Conservation (phyloP, 2,329 filamentous ascomycete species). For the Cercospora sp. region DNA sequence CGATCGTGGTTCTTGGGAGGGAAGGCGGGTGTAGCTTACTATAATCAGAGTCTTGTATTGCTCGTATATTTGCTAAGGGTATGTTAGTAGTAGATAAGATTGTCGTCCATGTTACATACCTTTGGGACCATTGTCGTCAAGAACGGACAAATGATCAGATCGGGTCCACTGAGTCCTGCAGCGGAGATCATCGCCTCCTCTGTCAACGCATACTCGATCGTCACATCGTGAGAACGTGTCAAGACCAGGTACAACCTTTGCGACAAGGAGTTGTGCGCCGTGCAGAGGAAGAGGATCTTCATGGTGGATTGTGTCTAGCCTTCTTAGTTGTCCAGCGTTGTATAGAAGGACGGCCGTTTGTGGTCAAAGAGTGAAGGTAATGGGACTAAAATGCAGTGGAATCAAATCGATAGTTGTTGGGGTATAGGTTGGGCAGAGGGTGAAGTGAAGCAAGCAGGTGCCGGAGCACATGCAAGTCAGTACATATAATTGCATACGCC, state of each 20-base stretch:
- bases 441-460: not conserved
- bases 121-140: slow-evolving; percentile 43
- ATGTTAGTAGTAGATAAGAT: not conserved
- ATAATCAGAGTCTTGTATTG: slow-evolving; percentile 44
- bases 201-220: slow-evolving; percentile 43
- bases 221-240: slow-evolving; percentile 41
- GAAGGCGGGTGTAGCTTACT: not conserved
- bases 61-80: slow-evolving; percentile 37
- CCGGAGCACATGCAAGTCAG: not conserved
- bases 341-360: not conserved
- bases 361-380: not conserved
- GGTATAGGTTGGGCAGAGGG: not conserved
- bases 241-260: slow-evolving; percentile 44
- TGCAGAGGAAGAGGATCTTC: slow-evolving; percentile 49
- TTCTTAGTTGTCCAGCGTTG: not conserved
- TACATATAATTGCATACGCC: not conserved
- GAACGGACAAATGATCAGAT: slow-evolving; percentile 48
- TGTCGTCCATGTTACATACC: slow-evolving; percentile 4
- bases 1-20: not conserved
- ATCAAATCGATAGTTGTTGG: not conserved
- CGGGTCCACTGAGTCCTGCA: slow-evolving; percentile 40
- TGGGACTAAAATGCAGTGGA: not conserved
- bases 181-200: slow-evolving; percentile 42
- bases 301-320: slow-evolving; percentile 25
- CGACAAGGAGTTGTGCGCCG: slow-evolving; percentile 49